phyloP scores from a whole-genome alignment of 2,329 filamentous ascomycete genomes.

The Biscogniauxia marginata region DNA sequence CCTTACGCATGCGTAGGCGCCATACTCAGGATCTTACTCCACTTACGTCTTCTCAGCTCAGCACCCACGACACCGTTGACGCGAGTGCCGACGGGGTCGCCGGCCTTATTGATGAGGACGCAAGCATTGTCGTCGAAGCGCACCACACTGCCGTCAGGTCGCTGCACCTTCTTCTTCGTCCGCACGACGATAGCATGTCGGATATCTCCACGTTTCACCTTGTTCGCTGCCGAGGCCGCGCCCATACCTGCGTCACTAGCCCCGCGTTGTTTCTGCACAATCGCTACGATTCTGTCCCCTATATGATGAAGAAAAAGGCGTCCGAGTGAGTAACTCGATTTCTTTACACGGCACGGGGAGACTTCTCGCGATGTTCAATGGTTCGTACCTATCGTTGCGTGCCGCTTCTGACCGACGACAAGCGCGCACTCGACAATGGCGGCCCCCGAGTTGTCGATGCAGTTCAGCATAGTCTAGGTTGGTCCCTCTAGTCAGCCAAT shows the following conservation, averaged over 20 bases:
- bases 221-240: constrained; percentile 74
- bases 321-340: constrained; percentile 6
- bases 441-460: constrained; percentile 99
- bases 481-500: not conserved
- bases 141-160: constrained; percentile 85
- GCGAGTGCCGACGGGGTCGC: constrained; percentile 90
- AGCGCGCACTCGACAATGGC: constrained; percentile 95
- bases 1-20: constrained; percentile 67
- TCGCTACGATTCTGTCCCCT: constrained; percentile 97
- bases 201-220: constrained; percentile 95
- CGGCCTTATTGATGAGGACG: constrained; percentile 93
- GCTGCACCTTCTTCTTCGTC: constrained; percentile 81
- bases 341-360: no score
- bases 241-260: constrained; percentile 70
- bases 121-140: constrained; percentile 98
- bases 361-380: not conserved
- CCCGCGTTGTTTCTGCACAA: constrained; percentile 94
- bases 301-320: constrained; percentile 1
- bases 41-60: constrained; percentile 88
- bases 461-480: constrained; percentile 89
- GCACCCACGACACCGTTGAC: constrained; percentile 89
- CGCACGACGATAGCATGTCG: constrained; percentile 94
- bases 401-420: constrained; percentile 85
- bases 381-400: constrained; percentile 79
- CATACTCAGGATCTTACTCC: constrained; percentile 97